Conservation (phyloP, 345 rosid species). For the Noccaea caerulescens region DNA sequence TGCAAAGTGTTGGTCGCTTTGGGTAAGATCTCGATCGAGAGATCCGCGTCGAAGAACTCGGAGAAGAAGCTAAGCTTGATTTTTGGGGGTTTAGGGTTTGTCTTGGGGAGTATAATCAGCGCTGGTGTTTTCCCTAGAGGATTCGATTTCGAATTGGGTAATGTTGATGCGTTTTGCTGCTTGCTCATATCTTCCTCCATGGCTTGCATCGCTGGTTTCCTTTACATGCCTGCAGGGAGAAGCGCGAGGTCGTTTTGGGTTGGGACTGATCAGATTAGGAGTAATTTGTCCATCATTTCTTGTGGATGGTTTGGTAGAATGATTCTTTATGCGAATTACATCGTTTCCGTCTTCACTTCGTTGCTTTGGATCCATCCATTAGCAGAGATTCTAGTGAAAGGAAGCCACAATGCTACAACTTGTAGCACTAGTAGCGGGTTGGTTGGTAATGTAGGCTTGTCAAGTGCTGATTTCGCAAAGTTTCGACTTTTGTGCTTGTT, state of each 20-base stretch:
- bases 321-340: slow-evolving; percentile 56
- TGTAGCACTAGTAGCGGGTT: slow-evolving; percentile 31
- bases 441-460: slow-evolving; percentile 71
- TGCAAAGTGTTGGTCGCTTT: slow-evolving; percentile 56
- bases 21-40: slow-evolving; percentile 66
- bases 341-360: slow-evolving; percentile 57
- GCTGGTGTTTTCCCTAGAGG: slow-evolving; percentile 51
- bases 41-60: slow-evolving; percentile 82
- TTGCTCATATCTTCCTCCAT: slow-evolving; percentile 52
- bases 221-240: slow-evolving; percentile 80
- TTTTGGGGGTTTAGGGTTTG: slow-evolving; percentile 63
- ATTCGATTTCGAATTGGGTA: slow-evolving; percentile 67
- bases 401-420: slow-evolving; percentile 1
- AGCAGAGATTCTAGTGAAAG: slow-evolving; percentile 54
- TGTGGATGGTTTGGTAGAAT: slow-evolving; percentile 83
- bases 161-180: slow-evolving; percentile 59
- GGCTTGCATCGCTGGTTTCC: slow-evolving; percentile 65
- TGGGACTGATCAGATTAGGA: slow-evolving; percentile 85
- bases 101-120: slow-evolving; percentile 55
- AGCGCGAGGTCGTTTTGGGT: slow-evolving; percentile 87
- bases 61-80: slow-evolving; percentile 68
- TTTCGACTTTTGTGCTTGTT: slow-evolving; percentile 64
- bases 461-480: slow-evolving; percentile 48
- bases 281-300: slow-evolving; percentile 62
- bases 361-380: slow-evolving; percentile 89